These are phyloP conservation scores for Mycena indigotica DNA, from an alignment of 768 basidiomycete genomes.

Conservation along the genomic window DNA sequence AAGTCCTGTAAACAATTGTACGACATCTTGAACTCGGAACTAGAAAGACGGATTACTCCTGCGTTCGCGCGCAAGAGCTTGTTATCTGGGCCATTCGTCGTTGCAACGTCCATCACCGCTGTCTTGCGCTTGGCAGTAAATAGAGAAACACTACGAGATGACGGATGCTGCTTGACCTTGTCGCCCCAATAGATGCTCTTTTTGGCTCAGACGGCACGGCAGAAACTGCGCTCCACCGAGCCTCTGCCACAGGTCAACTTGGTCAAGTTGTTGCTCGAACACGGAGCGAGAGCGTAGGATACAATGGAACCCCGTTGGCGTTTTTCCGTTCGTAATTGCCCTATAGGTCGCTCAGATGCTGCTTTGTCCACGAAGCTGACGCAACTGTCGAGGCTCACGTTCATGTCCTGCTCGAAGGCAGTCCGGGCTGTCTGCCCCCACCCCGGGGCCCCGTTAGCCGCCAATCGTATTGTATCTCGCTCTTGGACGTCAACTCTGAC, in stretches of 20 bases:
- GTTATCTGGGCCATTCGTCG: not conserved
- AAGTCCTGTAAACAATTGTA: not conserved
- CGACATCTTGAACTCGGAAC: not conserved
- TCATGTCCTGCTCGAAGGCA: too few species aligned
- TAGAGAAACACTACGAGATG: not conserved
- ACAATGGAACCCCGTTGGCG: too few species aligned
- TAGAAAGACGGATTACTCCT: not conserved
- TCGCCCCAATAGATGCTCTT: not conserved
- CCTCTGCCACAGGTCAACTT: not conserved
- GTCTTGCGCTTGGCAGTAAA: not conserved
- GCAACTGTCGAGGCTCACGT: too few species aligned
- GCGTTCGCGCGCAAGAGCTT: not conserved
- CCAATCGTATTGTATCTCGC: too few species aligned
- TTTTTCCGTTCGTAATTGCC: too few species aligned
- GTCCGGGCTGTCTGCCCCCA: too few species aligned
- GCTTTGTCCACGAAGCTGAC: too few species aligned
- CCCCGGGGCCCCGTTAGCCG: too few species aligned
- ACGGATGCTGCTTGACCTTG: not conserved
- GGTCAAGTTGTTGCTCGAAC: too few species aligned
- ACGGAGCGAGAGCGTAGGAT: too few species aligned
- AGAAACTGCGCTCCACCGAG: not conserved
- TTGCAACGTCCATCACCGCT: not conserved
- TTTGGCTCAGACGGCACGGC: not conserved
- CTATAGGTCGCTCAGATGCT: too few species aligned
- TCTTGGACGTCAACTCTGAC: too few species aligned